A percentile compares a stretch with the other conserved stretches of the same genome.
Conservation (phyloP, 495 filamentous ascomycete species). For the Niebla homalea region DNA sequence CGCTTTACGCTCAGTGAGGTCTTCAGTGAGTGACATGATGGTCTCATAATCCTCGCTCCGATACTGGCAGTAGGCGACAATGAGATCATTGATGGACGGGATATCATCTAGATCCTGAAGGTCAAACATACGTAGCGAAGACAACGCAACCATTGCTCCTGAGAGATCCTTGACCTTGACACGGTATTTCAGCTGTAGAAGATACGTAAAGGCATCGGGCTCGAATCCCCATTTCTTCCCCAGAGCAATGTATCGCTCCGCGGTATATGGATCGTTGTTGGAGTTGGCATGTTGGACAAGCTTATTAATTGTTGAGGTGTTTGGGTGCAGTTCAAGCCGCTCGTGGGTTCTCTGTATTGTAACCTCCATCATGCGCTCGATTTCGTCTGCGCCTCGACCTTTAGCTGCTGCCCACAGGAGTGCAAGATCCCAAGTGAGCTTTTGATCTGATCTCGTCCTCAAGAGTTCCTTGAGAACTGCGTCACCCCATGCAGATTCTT, state of each 20-base stretch:
- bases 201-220: slow-evolving; percentile 50
- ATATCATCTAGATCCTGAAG: slow-evolving; percentile 41
- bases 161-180: slow-evolving; percentile 55
- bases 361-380: slow-evolving; percentile 53
- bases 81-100: slow-evolving; percentile 56
- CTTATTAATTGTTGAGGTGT: slow-evolving; percentile 58
- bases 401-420: slow-evolving; percentile 66
- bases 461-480: slow-evolving; percentile 47
- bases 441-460: slow-evolving; percentile 32
- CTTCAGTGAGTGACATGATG: slow-evolving; percentile 59
- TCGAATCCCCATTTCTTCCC: slow-evolving; percentile 47
- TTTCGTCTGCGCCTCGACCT: slow-evolving; percentile 53
- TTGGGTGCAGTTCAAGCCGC: slow-evolving; percentile 33
- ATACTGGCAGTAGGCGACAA: slow-evolving; percentile 53
- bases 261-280: slow-evolving; percentile 54
- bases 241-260: slow-evolving; percentile 56
- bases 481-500: slow-evolving; percentile 49
- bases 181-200: slow-evolving; percentile 63
- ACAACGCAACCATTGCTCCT: slow-evolving; percentile 49
- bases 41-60: slow-evolving; percentile 44
- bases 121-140: slow-evolving; percentile 42
- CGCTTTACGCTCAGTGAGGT: slow-evolving; percentile 57
- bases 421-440: slow-evolving; percentile 48
- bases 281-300: slow-evolving; percentile 63
- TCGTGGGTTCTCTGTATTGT: slow-evolving; percentile 37